Conservation (phyloP, 2,329 filamentous ascomycete species). For the Sarocladium oryzae region DNA sequence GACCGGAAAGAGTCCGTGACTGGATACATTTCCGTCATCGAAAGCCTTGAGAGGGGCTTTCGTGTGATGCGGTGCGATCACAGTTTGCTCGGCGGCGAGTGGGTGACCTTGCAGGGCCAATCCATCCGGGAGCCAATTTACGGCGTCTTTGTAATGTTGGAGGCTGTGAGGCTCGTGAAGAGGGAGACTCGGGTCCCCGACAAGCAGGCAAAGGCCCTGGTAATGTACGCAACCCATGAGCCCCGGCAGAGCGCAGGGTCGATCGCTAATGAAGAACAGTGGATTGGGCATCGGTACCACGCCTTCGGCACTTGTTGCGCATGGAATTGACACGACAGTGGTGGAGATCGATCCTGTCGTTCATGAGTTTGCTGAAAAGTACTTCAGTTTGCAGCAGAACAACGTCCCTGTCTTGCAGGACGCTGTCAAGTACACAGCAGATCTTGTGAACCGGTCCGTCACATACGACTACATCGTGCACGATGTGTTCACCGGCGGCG, state of each 20-base stretch:
- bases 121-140: conserved; percentile 80
- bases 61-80: conserved; percentile 88
- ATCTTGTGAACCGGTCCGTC: conserved; percentile 34
- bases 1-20: conserved; percentile 82
- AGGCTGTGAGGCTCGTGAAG: conserved; percentile 75
- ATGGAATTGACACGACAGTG: conserved; percentile 87
- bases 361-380: conserved; percentile 71
- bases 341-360: conserved; percentile 93
- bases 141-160: conserved; percentile 91
- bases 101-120: conserved; percentile 54
- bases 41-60: conserved; percentile 65
- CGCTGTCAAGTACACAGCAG: conserved; percentile 62
- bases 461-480: conserved; percentile 91
- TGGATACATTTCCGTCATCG: conserved; percentile 86
- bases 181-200: conserved; percentile 46
- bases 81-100: conserved; percentile 87
- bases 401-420: conserved; percentile 78
- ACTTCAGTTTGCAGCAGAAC: conserved; percentile 73
- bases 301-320: conserved; percentile 76
- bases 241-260: not conserved
- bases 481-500: conserved; percentile 95
- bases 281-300: conserved; percentile 91
- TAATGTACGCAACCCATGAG: conserved; percentile 57
- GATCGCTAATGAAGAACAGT: conserved; percentile 33
- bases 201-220: conserved; percentile 68